phyloP scores from a whole-genome alignment of 2,329 filamentous ascomycete genomes.

The Didymosphaeria variabile region DNA sequence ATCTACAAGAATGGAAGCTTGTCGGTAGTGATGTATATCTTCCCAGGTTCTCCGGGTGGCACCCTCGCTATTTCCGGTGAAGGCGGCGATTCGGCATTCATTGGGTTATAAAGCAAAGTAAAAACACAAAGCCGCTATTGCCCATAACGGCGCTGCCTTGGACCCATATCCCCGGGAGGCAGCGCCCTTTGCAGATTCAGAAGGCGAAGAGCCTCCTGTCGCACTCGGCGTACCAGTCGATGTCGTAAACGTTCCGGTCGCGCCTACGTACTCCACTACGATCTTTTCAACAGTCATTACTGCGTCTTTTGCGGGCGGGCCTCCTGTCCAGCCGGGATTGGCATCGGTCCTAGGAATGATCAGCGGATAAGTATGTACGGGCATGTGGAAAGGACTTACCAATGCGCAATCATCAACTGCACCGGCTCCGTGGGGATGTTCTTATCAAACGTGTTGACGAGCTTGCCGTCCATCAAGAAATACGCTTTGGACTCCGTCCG shows the following conservation, averaged over 20 bases:
- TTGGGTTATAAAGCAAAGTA: constrained; percentile 2
- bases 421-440: constrained; percentile 10
- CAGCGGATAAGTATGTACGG: background rate
- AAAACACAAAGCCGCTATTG: background rate
- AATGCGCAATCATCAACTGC: constrained; percentile 8
- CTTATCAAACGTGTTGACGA: constrained; percentile 9
- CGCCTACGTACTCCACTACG: constrained; percentile 5
- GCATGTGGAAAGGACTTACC: constrained; percentile 3
- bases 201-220: constrained; percentile 1
- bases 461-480: constrained; percentile 5
- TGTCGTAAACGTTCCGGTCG: constrained; percentile 1
- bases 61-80: background rate
- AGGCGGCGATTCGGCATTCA: background rate
- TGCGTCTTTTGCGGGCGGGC: constrained; percentile 6
- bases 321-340: constrained; percentile 10
- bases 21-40: background rate
- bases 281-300: constrained; percentile 4
- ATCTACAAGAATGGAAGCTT: background rate
- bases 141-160: background rate
- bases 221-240: constrained; percentile 7
- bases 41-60: background rate
- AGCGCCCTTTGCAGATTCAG: constrained; percentile 2
- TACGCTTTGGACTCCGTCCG: constrained; percentile 13
- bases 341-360: constrained; percentile 8
- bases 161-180: background rate